Percentiles rank a stretch among this genome's conserved stretches.
Conservation (phyloP, 768 basidiomycete genomes). For the Chlorophyllum brunneum region DNA sequence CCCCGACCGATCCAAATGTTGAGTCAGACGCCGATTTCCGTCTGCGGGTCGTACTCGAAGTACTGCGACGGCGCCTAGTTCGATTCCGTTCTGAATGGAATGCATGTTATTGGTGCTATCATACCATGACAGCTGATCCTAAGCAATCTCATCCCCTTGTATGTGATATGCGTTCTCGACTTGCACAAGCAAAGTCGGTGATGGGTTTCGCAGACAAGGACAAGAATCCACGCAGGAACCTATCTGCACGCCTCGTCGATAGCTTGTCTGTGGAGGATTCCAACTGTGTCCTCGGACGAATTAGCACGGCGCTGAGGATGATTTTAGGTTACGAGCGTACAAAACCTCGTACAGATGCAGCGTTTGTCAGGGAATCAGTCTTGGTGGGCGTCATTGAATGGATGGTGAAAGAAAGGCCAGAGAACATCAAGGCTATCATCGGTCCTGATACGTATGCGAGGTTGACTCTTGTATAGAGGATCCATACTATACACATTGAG, state of each 20-base stretch:
- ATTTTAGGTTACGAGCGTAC: neutral
- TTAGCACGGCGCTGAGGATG: neutral
- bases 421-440: neutral
- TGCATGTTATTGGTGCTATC: neutral
- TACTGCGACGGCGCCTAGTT: neutral
- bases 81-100: neutral
- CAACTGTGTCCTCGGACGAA: neutral
- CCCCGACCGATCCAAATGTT: neutral
- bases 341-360: neutral
- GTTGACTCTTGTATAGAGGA: neutral
- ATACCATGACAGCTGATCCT: neutral
- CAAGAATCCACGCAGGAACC: neutral
- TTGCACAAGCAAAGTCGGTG: neutral
- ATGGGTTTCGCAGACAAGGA: neutral
- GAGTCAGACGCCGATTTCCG: conserved; percentile 1
- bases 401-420: neutral
- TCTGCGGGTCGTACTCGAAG: neutral
- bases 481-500: neutral
- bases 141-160: neutral
- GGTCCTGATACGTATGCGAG: neutral
- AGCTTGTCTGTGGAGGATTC: neutral
- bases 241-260: neutral
- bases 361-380: neutral
- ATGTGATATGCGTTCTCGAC: neutral
- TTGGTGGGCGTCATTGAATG: conserved; percentile 2